phyloP scores from a whole-genome alignment of 768 basidiomycete species.

The Lactifluus piperatus region DNA sequence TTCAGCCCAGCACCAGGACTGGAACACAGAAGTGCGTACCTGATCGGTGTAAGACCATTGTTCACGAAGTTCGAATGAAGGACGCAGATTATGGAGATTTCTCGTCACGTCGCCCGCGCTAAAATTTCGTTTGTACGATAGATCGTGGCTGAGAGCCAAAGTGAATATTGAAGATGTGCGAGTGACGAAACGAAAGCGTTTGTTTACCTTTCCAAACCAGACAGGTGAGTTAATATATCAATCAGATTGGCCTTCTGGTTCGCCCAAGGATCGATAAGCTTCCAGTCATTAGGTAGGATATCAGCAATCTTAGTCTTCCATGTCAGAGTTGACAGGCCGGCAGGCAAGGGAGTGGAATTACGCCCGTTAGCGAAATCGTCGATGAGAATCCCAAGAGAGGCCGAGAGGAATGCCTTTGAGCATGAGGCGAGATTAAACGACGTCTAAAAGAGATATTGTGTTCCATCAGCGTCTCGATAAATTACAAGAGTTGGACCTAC shows the following conservation, averaged over 20 bases:
- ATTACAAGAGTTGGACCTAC: background rate
- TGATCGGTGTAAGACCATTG: constrained; percentile 32
- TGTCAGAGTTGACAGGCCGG: background rate
- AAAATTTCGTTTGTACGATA: background rate
- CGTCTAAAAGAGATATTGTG: background rate
- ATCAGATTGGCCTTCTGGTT: constrained; percentile 24
- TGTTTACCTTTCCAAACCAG: constrained; percentile 26
- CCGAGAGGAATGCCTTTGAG: constrained; percentile 9
- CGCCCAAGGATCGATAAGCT: constrained; percentile 30
- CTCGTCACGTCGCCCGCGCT: constrained; percentile 5
- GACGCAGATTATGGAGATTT: constrained; percentile 26
- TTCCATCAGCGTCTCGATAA: background rate
- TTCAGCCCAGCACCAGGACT: background rate
- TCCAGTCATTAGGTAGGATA: constrained; percentile 25
- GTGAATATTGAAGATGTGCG: background rate
- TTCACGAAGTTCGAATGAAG: constrained; percentile 31
- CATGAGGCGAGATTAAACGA: constrained; percentile 11
- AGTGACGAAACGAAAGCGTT: background rate
- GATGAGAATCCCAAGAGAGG: constrained; percentile 6
- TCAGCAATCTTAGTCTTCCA: constrained; percentile 8
- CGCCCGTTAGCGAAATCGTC: constrained; percentile 10
- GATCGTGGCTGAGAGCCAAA: constrained; percentile 5
- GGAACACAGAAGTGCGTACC: constrained; percentile 18
- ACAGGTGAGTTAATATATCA: constrained; percentile 29
- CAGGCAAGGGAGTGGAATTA: constrained; percentile 1